These are phyloP conservation scores for Podila epigama DNA, from an alignment of 192 early-diverging fungal genomes.

Conservation along the genomic window DNA sequence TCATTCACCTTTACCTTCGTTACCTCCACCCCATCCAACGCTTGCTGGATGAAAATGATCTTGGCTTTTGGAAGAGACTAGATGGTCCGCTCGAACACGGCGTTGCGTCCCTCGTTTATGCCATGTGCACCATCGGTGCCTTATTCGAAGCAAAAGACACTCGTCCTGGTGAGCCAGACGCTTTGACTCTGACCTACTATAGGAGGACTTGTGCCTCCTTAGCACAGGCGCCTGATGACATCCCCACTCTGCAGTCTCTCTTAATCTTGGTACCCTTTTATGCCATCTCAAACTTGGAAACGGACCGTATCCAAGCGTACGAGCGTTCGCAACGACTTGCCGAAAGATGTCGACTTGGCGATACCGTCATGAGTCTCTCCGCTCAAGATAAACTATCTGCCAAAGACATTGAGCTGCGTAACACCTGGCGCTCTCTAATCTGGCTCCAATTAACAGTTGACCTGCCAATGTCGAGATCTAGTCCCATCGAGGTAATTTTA, in stretches of 20 bases:
- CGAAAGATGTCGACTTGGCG: constrained; percentile 11
- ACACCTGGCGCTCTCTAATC: constrained; percentile 24
- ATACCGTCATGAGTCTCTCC: constrained; percentile 6
- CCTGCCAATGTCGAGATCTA: constrained; percentile 1
- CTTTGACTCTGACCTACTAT: constrained; percentile 9
- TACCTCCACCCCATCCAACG: constrained; percentile 29
- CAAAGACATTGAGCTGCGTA: constrained; percentile 20
- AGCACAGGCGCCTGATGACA: constrained; percentile 11
- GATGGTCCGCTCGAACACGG: constrained; percentile 16
- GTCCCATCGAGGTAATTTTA: constrained; percentile 17
- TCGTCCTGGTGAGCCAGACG: constrained; percentile 1
- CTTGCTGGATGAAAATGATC: constrained; percentile 14
- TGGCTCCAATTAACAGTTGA: constrained; percentile 13
- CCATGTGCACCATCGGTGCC: constrained; percentile 38
- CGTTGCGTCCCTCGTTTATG: constrained; percentile 29
- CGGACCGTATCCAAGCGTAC: background rate
- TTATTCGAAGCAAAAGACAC: constrained; percentile 5
- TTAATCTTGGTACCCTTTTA: constrained; percentile 18
- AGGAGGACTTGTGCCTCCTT: background rate
- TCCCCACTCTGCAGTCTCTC: constrained; percentile 22
- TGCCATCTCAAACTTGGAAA: background rate
- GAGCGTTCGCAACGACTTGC: constrained; percentile 2
- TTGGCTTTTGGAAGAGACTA: constrained; percentile 34
- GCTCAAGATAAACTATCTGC: constrained; percentile 5
- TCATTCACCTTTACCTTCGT: constrained; percentile 21